Conservation (phyloP, 208 protist genomes). For the Leishmania amazonensis region DNA sequence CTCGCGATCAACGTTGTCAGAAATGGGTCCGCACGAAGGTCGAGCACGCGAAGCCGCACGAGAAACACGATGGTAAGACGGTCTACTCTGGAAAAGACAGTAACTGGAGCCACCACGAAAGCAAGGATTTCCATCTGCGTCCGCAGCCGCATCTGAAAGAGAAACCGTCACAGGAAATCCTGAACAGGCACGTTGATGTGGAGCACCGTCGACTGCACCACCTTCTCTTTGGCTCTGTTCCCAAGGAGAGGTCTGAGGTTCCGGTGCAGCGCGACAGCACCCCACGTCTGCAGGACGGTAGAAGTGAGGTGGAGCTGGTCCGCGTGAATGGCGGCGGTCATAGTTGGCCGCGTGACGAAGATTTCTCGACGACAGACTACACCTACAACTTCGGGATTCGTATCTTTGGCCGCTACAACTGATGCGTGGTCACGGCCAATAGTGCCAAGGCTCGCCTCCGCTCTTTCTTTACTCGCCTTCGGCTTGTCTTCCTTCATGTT, state of each 20-base stretch:
- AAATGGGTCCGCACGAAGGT: neutral
- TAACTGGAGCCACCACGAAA: neutral
- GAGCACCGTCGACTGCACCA: too few relatives aligned
- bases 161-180: neutral
- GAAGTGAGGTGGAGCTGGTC: constrained; percentile 61
- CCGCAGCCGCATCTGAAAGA: neutral
- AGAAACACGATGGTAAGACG: neutral
- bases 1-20: neutral
- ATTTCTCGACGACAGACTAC: constrained; percentile 78
- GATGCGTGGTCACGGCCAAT: neutral
- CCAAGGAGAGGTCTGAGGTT: neutral
- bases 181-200: neutral
- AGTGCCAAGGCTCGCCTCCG: neutral
- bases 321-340: constrained; percentile 43
- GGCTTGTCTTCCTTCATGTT: neutral
- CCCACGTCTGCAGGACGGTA: neutral
- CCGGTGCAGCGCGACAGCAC: neutral
- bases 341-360: constrained; percentile 47
- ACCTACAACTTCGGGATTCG: constrained; percentile 56
- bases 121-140: neutral
- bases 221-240: too few relatives aligned
- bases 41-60: neutral
- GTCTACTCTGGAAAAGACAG: neutral
- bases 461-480: neutral
- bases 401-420: constrained; percentile 44